Conservation (phyloP, 345 rosid species). For the Brassica juncea region DNA sequence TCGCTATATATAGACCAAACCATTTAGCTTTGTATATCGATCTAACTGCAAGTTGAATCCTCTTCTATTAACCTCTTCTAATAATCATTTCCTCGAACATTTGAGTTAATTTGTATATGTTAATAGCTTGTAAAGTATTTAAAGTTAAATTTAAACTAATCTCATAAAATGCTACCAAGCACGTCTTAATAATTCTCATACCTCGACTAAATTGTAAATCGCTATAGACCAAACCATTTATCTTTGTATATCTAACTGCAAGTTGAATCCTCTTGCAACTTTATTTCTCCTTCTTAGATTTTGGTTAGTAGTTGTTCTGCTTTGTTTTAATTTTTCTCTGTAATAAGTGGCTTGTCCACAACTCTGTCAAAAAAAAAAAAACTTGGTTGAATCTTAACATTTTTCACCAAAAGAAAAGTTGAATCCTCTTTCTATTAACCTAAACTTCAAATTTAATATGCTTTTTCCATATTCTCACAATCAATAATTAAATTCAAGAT, state of each 20-base stretch:
- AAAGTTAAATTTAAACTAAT: background rate
- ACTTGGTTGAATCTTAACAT: no score
- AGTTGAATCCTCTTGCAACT: background rate
- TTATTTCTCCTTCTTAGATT: no score
- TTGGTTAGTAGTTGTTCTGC: no score
- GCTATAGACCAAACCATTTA: background rate
- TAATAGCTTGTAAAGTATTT: slow-evolving; percentile 1
- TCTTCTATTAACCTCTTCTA: no score
- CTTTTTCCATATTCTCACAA: background rate
- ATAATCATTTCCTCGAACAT: background rate
- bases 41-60: no score
- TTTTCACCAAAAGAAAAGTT: no score
- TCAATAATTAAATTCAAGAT: slow-evolving; percentile 4
- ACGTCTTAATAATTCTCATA: background rate
- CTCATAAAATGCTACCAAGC: background rate
- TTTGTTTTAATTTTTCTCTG: no score
- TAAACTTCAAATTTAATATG: background rate
- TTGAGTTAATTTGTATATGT: background rate
- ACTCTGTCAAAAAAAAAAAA: no score
- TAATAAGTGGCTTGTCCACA: no score
- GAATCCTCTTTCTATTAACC: background rate
- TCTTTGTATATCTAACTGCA: background rate
- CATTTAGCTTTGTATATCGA: no score
- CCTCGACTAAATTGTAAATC: background rate
- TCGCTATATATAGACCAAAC: background rate